A percentile compares a stretch with the other conserved stretches of the same genome.
Evolutionary conservation across 2,329 filamentous ascomycete genomes (phyloP).

Genomic region (Scedosporium apiospermum): DNA sequence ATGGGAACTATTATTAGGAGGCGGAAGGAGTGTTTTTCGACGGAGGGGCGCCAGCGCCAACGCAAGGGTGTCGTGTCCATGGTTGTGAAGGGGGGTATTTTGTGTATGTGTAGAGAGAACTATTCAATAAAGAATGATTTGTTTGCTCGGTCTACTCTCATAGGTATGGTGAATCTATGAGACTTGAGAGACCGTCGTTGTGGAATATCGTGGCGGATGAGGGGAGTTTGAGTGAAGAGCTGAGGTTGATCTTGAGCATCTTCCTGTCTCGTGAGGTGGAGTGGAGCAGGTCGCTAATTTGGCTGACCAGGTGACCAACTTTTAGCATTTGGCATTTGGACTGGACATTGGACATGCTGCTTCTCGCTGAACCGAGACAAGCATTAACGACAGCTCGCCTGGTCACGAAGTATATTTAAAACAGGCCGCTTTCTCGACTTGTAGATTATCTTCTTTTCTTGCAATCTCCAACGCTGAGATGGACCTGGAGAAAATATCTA

Average conservation of each 20-base stretch:
- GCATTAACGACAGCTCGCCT: too few relatives aligned
- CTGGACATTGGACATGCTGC: not conserved
- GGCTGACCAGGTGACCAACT: not conserved
- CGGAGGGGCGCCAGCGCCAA: conserved; percentile 28
- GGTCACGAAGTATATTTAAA: too few relatives aligned
- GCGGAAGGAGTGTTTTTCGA: conserved; percentile 42
- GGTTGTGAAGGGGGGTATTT: not conserved
- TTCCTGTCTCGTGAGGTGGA: not conserved
- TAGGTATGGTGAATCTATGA: not conserved
- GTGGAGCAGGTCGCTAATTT: not conserved
- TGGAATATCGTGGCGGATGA: not conserved
- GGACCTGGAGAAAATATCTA: too few relatives aligned
- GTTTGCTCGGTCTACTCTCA: not conserved
- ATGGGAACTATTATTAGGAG: conserved; percentile 41
- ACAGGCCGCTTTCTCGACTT: too few relatives aligned
- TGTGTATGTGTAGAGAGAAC: not conserved
- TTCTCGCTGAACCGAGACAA: too few relatives aligned
- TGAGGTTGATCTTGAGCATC: not conserved
- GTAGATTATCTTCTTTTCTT: too few relatives aligned
- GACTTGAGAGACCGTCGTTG: not conserved
- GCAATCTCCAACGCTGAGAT: too few relatives aligned
- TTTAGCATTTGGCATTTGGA: not conserved
- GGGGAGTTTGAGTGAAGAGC: not conserved
- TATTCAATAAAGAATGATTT: not conserved
- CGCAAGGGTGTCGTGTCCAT: not conserved